Evolutionary conservation across 371 early-diverging fungal species (phyloP), one percentile per base, ranked within the genome.

Genomic region (Mucor mucedo): DNA sequence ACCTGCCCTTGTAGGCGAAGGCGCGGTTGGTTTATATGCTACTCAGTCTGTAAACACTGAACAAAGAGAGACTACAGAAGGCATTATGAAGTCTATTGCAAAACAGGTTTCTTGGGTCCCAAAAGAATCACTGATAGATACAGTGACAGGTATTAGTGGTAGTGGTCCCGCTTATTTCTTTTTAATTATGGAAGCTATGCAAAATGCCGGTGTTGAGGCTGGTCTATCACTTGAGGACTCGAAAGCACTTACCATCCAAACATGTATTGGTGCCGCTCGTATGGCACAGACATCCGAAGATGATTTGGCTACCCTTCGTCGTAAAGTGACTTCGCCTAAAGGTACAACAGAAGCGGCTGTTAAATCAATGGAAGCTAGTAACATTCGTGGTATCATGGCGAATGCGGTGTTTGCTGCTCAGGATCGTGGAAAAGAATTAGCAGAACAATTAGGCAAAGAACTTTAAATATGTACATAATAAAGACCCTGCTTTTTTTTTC

Each of bases 111-210:
- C 85, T 62, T 95, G 95, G 95, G 91, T 95, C 11, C 85, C 88
- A 13, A 65, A 79, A 4, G 95, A 97, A 68, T 59, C 75, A 0
- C 80, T 87, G 55, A 85, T 97, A 53, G 96, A 97, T 72, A 87
- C 94, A 2, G 95, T 95, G 32, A 95, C 95, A 2, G 95, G 90
- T 5, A 78, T 96, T 49, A 90, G 91, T 53, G 97, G 95, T 48
- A 86, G 83, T 41, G 97, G 95, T 5, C 97, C 97, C 6, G 97
- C 97, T 13, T 97, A 95, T 77, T 95, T 95, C 75, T 97, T 95
- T 79, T 79, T 94, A 66, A 79, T 95, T 68, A 87, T 93, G 77
- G 96, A 97, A 77, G 90, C 91, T 5, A 89, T 97, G 87, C 75
- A 92, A 72, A 84, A 92, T 40, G 94, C 93, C 28, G 96, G 87